phyloP scores from a whole-genome alignment of 768 basidiomycete species.

The Leccinum disarticulatum region DNA sequence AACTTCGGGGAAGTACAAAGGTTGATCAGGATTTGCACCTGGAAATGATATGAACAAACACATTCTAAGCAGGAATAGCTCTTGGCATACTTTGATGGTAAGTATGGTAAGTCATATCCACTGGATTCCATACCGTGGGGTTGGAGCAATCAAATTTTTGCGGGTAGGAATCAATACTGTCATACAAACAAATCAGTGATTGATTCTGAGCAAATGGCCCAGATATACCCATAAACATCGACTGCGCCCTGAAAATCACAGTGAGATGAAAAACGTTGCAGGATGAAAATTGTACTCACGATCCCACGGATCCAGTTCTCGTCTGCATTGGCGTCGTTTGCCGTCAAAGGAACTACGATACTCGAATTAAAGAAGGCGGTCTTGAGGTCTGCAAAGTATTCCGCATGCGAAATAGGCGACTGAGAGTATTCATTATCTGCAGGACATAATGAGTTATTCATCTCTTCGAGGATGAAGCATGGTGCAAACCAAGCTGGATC shows the following conservation, averaged over 20 bases:
- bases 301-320: slow-evolving; percentile 71
- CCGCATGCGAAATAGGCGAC: slow-evolving; percentile 38
- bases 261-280: slow-evolving; percentile 2
- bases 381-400: slow-evolving; percentile 67
- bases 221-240: slow-evolving; percentile 60
- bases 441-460: background rate
- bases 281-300: slow-evolving; percentile 34
- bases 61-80: background rate
- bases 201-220: background rate
- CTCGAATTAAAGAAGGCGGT: slow-evolving; percentile 50
- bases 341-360: slow-evolving; percentile 71
- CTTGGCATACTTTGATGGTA: slow-evolving; percentile 50
- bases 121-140: slow-evolving; percentile 61
- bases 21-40: slow-evolving; percentile 46
- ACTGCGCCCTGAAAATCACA: slow-evolving; percentile 54
- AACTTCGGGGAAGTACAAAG: slow-evolving; percentile 74
- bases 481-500: slow-evolving; percentile 51
- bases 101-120: slow-evolving; percentile 60
- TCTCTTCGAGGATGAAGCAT: background rate
- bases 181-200: background rate
- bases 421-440: slow-evolving; percentile 78
- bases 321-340: slow-evolving; percentile 64
- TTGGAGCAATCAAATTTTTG: slow-evolving; percentile 82
- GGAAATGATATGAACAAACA: slow-evolving; percentile 35
- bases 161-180: slow-evolving; percentile 67